A percentile compares a stretch with the other conserved stretches of the same genome.
Conservation (phyloP, 2,329 filamentous ascomycete genomes). For the Fusarium tuaranense region DNA sequence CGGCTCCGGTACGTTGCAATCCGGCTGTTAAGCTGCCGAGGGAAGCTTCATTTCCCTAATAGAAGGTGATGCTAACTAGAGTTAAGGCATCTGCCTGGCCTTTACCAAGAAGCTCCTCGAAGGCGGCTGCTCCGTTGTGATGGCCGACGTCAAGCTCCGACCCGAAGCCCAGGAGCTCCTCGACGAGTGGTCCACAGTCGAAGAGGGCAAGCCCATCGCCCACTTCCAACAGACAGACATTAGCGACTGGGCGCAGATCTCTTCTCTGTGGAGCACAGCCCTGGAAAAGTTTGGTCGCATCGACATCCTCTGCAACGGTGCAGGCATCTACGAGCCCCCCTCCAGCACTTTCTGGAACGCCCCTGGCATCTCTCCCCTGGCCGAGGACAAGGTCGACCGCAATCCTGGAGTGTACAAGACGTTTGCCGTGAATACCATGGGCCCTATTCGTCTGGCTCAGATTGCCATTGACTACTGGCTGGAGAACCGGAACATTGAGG, state of each 20-base stretch:
- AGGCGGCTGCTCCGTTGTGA: not conserved
- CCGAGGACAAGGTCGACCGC: slow-evolving; percentile 37
- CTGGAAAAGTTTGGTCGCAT: slow-evolving; percentile 63
- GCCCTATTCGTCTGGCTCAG: slow-evolving; percentile 43
- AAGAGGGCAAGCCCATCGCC: not conserved
- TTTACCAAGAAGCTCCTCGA: slow-evolving; percentile 7
- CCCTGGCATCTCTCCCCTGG: slow-evolving; percentile 35
- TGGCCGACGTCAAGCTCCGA: slow-evolving; percentile 6
- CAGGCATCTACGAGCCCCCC: slow-evolving; percentile 60
- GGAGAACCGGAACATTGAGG: slow-evolving; percentile 25
- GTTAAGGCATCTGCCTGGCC: slow-evolving; percentile 15
- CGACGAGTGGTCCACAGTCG: not conserved
- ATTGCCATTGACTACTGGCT: slow-evolving; percentile 48
- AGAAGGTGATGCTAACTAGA: not conserved
- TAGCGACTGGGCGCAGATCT: slow-evolving; percentile 43
- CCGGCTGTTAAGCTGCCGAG: not conserved
- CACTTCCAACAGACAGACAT: slow-evolving; percentile 45
- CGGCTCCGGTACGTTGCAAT: slow-evolving; percentile 11
- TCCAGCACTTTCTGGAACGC: slow-evolving; percentile 44
- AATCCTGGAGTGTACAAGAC: slow-evolving; percentile 37
- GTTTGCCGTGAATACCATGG: slow-evolving; percentile 44
- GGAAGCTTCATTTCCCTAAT: not conserved
- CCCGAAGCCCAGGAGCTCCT: slow-evolving; percentile 7
- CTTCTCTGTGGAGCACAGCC: slow-evolving; percentile 46
- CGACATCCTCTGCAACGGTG: slow-evolving; percentile 72